Evolutionary conservation across 148 eudicot genomes (phyloP).

Genomic region (Silene latifolia): DNA sequence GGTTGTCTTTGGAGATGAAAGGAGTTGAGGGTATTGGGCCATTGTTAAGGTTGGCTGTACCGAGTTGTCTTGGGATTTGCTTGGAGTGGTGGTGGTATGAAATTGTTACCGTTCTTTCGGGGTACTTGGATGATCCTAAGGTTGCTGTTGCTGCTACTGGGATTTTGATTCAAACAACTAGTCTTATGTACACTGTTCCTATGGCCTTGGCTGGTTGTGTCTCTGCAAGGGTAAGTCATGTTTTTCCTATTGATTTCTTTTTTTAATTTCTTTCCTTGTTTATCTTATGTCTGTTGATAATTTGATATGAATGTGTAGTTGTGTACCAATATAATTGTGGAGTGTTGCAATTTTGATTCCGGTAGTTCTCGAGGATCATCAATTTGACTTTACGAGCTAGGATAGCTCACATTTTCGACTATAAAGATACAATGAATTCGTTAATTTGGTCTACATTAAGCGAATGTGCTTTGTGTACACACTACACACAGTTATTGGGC

Average conservation of each 20-base stretch:
- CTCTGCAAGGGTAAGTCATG: conserved; percentile 65
- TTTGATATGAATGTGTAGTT: no score
- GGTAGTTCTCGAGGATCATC: no score
- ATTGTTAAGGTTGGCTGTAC: conserved; percentile 58
- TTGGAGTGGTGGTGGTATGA: conserved; percentile 99
- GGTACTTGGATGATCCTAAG: conserved; percentile 65
- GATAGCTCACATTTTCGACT: no score
- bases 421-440: no score
- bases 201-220: conserved; percentile 95
- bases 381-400: no score
- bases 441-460: no score
- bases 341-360: no score
- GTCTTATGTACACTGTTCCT: conserved; percentile 88
- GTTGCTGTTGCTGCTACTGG: conserved; percentile 90
- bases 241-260: not conserved
- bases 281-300: not conserved
- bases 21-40: conserved; percentile 45
- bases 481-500: no score
- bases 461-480: no score
- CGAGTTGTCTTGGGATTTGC: conserved; percentile 80
- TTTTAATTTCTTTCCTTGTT: not conserved
- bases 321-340: no score
- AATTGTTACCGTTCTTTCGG: conserved; percentile 79
- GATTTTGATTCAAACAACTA: conserved; percentile 76
- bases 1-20: conserved; percentile 27